phyloP scores from a whole-genome alignment of 148 eudicot genomes.

The Pharnaceum exiguum region DNA sequence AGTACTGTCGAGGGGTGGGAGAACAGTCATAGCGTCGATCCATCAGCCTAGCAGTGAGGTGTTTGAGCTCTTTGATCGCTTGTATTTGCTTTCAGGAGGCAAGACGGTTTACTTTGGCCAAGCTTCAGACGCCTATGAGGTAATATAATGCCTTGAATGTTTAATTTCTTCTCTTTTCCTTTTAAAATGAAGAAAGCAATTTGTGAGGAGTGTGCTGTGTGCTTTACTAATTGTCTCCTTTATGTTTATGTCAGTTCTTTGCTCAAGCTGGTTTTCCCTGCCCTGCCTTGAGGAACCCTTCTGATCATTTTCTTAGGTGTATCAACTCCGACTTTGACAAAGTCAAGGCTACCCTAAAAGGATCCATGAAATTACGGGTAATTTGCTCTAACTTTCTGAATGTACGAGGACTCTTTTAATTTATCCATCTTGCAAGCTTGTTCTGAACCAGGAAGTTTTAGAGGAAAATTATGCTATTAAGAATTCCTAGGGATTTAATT shows the following conservation, averaged over 20 bases:
- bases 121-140: conserved; percentile 94
- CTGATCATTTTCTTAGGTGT: conserved; percentile 96
- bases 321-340: conserved; percentile 92
- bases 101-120: conserved; percentile 91
- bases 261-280: conserved; percentile 97
- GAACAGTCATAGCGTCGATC: conserved; percentile 93
- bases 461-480: no score
- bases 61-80: conserved; percentile 88
- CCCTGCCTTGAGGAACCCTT: conserved; percentile 90
- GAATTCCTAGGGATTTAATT: no score
- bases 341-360: conserved; percentile 92
- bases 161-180: not conserved
- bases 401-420: no score
- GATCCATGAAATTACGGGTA: conserved; percentile 96
- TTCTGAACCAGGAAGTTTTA: no score
- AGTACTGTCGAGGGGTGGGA: conserved; percentile 79
- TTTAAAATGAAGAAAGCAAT: not conserved
- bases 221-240: not conserved
- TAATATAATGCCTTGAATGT: not conserved
- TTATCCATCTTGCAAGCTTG: no score
- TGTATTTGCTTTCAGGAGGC: conserved; percentile 91
- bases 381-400: no score
- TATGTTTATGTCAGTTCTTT: conserved; percentile 61
- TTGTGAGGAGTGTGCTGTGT: not conserved
- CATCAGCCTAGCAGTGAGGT: conserved; percentile 99